Evolutionary conservation across 1,284 basidiomycete species (phyloP), one percentile per base, ranked within the genome.

Genomic region (Ustilago curta): DNA sequence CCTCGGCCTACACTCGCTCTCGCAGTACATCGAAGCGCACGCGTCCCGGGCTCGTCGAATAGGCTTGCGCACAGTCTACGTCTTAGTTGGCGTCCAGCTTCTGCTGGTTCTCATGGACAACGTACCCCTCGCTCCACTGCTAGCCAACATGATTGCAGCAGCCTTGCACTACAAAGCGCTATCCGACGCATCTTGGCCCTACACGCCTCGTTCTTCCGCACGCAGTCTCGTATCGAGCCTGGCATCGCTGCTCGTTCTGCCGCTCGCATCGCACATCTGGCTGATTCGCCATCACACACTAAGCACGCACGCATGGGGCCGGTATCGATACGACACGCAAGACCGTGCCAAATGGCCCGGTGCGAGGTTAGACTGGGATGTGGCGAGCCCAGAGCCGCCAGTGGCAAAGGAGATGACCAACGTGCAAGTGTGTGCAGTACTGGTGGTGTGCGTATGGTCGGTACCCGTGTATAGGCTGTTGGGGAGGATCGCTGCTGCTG

Each of bases 291-390:
- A 61, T n/a, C 75, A 76, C 37, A 64, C 56, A 0, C 44, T 76
- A 9, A 63, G 43, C 39, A n/a, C 49, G 8, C 58, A 59, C 27
- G 50, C 69, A 16, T 76, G 73, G 73, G 58, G 65, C 12, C 64
- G 50, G 23, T 69, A 76, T 42, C 64, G 69, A 21, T 71, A 68
- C 59, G 73, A 76, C 37, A 60, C 61, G 0, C 21, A 54, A 7
- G 58, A 64, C 21, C 60, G 69, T 29, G 58, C 64, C 27, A 64
- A 58, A 48, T 43, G 70, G 32, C 64, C 73, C 8, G 68, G 68
- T 19, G 68, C 64, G 4, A 18, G 68, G 18, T 64, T 71, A 8
- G 73, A 76, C 48, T 76, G 73, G 73, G 73, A 71, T 27, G 69
- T 71, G 8, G 11, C 48, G 7, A 59, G 52, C 25, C 16, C 42